Evolutionary conservation across 176 grass and related monocot genomes (phyloP).

Genomic region (Dactylis glomerata): DNA sequence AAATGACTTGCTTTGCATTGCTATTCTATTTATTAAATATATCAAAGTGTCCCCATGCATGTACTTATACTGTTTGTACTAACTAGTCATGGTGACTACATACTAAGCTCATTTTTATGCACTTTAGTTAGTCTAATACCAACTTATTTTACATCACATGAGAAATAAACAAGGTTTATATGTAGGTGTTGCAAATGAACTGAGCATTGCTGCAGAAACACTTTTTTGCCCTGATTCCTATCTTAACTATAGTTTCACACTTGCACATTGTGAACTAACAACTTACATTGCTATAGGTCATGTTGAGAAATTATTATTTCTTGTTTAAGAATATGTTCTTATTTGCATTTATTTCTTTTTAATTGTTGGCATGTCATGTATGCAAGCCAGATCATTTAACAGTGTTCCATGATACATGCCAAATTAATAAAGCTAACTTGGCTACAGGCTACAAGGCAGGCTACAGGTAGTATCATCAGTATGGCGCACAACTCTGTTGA

Average conservation of each 20-base stretch:
- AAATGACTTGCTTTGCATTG: too few species aligned
- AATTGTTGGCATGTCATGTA: not conserved
- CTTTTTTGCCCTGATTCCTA: not conserved
- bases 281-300: too few species aligned
- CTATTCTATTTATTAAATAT: too few species aligned
- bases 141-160: too few species aligned
- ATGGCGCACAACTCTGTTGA: not conserved
- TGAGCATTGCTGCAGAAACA: not conserved
- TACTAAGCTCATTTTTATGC: too few species aligned
- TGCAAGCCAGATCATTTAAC: not conserved
- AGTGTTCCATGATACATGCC: not conserved
- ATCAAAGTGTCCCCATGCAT: too few species aligned
- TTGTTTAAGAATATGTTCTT: not conserved
- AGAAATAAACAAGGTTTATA: too few species aligned
- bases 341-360: not conserved
- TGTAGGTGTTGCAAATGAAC: too few species aligned
- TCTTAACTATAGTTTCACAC: not conserved
- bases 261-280: not conserved
- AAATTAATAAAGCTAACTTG: not conserved
- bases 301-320: not conserved
- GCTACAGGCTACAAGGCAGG: not conserved
- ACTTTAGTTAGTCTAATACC: too few species aligned
- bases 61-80: too few species aligned
- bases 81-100: too few species aligned
- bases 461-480: not conserved